Conservation (phyloP, 2,329 filamentous ascomycete genomes). For the Exophiala bonariae region DNA sequence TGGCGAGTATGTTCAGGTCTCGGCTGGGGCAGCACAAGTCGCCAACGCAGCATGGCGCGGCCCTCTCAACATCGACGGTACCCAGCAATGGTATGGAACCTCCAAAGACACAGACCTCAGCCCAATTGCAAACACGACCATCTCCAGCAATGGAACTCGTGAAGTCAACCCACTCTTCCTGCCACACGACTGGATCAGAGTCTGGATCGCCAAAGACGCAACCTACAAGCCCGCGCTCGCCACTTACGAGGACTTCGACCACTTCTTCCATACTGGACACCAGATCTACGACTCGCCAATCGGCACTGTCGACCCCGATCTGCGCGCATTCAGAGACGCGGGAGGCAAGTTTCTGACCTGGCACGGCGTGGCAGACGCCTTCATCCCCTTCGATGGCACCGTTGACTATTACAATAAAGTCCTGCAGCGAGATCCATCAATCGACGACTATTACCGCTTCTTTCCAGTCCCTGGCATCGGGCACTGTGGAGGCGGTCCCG, state of each 20-base stretch:
- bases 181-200: slow-evolving; percentile 29
- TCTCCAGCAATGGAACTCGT: background rate
- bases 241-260: slow-evolving; percentile 29
- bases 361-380: slow-evolving; percentile 36
- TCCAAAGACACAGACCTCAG: slow-evolving; percentile 32
- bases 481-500: slow-evolving; percentile 4
- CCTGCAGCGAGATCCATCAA: background rate
- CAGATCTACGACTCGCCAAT: slow-evolving; percentile 38
- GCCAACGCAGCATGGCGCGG: slow-evolving; percentile 36
- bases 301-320: slow-evolving; percentile 37
- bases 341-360: slow-evolving; percentile 42
- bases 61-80: slow-evolving; percentile 3
- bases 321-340: slow-evolving; percentile 39
- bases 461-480: slow-evolving; percentile 2
- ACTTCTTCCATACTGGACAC: slow-evolving; percentile 28
- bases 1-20: slow-evolving; percentile 25
- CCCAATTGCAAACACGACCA: slow-evolving; percentile 27
- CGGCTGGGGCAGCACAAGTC: slow-evolving; percentile 32
- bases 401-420: too few species aligned
- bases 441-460: slow-evolving; percentile 8
- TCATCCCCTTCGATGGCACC: too few species aligned
- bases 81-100: slow-evolving; percentile 12
- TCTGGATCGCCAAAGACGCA: slow-evolving; percentile 34
- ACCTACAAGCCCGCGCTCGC: slow-evolving; percentile 32
- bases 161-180: too few species aligned